Evolutionary conservation across 2,329 filamentous ascomycete species (phyloP).

Genomic region (Alternaria sp.): DNA sequence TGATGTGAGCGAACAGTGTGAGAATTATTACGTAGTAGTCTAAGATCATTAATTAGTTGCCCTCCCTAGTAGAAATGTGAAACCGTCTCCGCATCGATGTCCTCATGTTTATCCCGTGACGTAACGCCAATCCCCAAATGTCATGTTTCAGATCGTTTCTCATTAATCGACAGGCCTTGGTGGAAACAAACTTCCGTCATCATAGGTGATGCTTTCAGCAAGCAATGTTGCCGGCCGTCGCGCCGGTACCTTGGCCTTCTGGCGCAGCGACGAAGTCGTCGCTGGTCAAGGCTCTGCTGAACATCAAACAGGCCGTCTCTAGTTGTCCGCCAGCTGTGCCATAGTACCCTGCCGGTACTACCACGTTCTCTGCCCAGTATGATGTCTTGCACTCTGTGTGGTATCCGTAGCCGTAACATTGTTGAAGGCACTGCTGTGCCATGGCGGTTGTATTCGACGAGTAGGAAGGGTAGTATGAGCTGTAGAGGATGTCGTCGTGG

Average conservation of each 20-base stretch:
- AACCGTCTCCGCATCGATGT: not conserved
- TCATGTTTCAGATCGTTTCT: not conserved
- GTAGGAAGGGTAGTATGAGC: slow-evolving; percentile 43
- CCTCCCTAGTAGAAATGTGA: not conserved
- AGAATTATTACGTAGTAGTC: not conserved
- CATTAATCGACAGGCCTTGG: not conserved
- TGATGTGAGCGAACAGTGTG: not conserved
- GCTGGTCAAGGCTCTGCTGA: slow-evolving; percentile 28
- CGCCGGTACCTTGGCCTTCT: slow-evolving; percentile 38
- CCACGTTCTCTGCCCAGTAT: slow-evolving; percentile 48
- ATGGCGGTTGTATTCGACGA: slow-evolving; percentile 33
- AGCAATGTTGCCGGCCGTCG: slow-evolving; percentile 41
- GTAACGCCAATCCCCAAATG: not conserved
- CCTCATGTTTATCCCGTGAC: not conserved
- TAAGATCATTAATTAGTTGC: not conserved
- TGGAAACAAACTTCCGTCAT: not conserved
- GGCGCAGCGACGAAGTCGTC: slow-evolving; percentile 39
- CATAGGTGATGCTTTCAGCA: slow-evolving; percentile 24
- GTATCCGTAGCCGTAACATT: slow-evolving; percentile 51
- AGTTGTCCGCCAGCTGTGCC: slow-evolving; percentile 39
- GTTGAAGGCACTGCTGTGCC: slow-evolving; percentile 46
- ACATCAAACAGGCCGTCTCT: slow-evolving; percentile 48
- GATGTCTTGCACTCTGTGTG: slow-evolving; percentile 44
- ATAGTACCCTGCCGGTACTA: slow-evolving; percentile 42
- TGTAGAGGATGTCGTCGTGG: slow-evolving; percentile 30